Conservation (phyloP, 148 eudicot genomes). For the Nepenthes mirabilis region DNA sequence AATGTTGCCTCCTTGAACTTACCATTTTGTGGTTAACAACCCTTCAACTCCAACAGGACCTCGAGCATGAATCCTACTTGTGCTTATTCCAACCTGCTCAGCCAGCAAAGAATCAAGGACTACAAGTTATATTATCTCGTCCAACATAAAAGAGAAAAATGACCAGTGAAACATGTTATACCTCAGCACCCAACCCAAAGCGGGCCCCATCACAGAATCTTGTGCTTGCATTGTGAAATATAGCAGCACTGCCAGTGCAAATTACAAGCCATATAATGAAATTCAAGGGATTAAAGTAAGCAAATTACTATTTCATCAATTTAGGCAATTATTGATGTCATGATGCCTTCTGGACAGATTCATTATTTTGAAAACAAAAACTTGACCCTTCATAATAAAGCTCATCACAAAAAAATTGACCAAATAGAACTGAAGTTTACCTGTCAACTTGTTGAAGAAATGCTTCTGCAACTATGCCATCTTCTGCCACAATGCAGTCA, state of each 20-base stretch:
- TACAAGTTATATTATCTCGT: not conserved
- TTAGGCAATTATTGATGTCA: not conserved
- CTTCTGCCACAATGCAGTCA: slow-evolving; percentile 79
- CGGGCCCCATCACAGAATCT: slow-evolving; percentile 94
- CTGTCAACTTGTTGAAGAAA: slow-evolving; percentile 90
- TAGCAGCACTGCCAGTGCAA: slow-evolving; percentile 75
- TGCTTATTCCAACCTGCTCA: slow-evolving; percentile 89
- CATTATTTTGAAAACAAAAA: not conserved
- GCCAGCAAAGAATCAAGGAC: slow-evolving; percentile 4
- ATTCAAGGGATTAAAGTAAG: not conserved
- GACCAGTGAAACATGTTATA: slow-evolving; percentile 4
- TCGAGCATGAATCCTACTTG: slow-evolving; percentile 95
- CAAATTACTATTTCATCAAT: not conserved
- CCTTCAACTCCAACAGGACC: slow-evolving; percentile 99
- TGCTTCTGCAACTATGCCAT: slow-evolving; percentile 46
- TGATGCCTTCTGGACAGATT: not conserved
- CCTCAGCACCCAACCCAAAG: slow-evolving; percentile 98
- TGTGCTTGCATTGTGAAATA: slow-evolving; percentile 95
- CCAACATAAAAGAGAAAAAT: not conserved
- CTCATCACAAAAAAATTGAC: not conserved
- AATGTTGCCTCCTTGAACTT: slow-evolving; percentile 8
- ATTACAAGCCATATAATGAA: not conserved
- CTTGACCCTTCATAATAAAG: not conserved
- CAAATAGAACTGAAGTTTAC: slow-evolving; percentile 15
- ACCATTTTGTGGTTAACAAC: slow-evolving; percentile 88